Conservation (phyloP, 495 filamentous ascomycete genomes). For the Gamarada debralockiae region DNA sequence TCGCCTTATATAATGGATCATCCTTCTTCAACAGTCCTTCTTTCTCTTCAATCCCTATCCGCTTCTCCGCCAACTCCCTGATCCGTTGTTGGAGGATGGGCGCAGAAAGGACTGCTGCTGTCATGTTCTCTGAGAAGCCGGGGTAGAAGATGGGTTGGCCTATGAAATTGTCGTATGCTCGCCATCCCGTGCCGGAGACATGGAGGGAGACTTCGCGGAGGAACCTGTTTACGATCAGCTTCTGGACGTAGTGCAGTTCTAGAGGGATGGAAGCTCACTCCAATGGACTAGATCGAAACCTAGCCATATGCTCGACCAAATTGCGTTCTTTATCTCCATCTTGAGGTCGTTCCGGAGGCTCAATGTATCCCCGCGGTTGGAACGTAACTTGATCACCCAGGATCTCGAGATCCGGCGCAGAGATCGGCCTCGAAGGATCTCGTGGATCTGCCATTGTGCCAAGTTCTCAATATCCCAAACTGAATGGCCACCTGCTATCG, state of each 20-base stretch:
- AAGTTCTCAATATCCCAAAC: too few relatives aligned
- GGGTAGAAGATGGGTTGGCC: conserved; percentile 92
- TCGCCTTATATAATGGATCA: conserved; percentile 40
- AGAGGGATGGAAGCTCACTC: conserved; percentile 34
- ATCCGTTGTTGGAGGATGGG: conserved; percentile 72
- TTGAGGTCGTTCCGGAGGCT: conserved; percentile 32
- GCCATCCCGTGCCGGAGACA: conserved; percentile 88
- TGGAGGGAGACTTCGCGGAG: conserved; percentile 88
- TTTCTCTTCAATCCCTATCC: conserved; percentile 69
- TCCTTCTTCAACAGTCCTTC: conserved; percentile 61
- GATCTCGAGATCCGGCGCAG: conserved; percentile 81
- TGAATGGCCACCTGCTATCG: too few relatives aligned
- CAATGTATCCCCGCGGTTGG: conserved; percentile 71
- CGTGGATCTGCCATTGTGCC: conserved; percentile 11
- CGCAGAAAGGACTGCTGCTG: conserved; percentile 65
- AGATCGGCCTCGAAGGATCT: conserved; percentile 31
- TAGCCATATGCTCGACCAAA: conserved; percentile 76
- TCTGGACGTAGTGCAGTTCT: background rate
- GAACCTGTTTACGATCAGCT: conserved; percentile 49
- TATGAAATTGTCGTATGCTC: conserved; percentile 84
- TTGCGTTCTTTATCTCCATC: conserved; percentile 59
- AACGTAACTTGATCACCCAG: conserved; percentile 74
- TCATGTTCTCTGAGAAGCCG: conserved; percentile 91
- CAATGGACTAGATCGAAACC: conserved; percentile 59
- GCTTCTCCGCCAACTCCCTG: conserved; percentile 66